phyloP scores from a whole-genome alignment of 2,329 filamentous ascomycete species.

The Beauveria bassiana region DNA sequence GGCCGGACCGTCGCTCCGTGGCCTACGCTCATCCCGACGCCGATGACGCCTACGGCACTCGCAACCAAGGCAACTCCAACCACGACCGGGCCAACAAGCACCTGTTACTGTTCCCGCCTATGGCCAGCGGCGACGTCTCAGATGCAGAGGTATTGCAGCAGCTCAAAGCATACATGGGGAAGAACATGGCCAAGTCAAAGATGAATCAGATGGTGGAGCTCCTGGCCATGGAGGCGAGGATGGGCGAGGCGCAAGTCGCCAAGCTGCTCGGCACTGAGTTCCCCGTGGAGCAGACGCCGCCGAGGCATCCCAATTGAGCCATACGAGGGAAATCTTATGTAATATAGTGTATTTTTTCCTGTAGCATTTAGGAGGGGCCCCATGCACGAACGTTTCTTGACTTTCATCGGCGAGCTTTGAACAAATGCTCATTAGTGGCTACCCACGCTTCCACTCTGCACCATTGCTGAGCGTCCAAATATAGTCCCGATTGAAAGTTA shows the following conservation, averaged over 20 bases:
- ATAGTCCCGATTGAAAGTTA: no score
- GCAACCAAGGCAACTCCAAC: conserved; percentile 17
- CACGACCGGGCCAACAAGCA: conserved; percentile 28
- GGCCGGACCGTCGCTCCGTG: conserved; percentile 51
- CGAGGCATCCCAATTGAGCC: not conserved
- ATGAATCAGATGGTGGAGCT: conserved; percentile 21
- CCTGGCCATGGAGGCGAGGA: conserved; percentile 23
- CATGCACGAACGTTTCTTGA: no score
- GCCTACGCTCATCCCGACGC: conserved; percentile 52
- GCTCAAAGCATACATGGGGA: conserved; percentile 12
- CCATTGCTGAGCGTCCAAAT: no score
- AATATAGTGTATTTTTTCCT: not conserved
- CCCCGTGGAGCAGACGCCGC: not conserved
- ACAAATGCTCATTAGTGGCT: no score
- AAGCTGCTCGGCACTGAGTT: conserved; percentile 7
- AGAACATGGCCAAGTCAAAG: conserved; percentile 21
- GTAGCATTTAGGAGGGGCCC: not conserved
- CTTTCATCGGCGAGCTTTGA: no score
- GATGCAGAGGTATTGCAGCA: conserved; percentile 18
- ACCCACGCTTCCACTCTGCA: no score
- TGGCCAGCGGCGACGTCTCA: conserved; percentile 19
- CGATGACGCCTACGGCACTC: conserved; percentile 63
- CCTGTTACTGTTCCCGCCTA: conserved; percentile 45
- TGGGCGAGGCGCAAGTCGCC: conserved; percentile 17
- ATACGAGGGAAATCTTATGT: not conserved